These are phyloP conservation scores for Fabrea salina DNA, from an alignment of 169 alveolate species.

Conservation along the genomic window DNA sequence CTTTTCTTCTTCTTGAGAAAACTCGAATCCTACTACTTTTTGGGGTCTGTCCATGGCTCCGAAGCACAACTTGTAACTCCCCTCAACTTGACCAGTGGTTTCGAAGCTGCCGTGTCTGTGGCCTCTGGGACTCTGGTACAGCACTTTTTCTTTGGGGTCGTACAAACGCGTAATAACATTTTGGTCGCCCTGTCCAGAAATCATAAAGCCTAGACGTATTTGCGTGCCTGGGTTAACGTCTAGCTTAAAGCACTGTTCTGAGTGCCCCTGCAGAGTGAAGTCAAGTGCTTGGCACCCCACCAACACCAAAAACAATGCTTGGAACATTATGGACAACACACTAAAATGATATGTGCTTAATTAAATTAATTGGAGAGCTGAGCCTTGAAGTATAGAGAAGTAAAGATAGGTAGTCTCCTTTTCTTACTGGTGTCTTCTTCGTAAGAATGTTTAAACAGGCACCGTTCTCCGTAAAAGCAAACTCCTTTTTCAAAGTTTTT, in stretches of 20 bases:
- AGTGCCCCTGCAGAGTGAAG: neutral
- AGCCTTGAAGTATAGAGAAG: neutral
- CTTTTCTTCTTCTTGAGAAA: neutral
- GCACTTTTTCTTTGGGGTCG: neutral
- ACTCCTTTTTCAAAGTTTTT: conserved; percentile 5
- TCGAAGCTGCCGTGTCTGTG: neutral
- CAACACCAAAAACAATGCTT: too few relatives aligned
- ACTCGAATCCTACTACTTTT: conserved; percentile 6
- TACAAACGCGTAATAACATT: neutral
- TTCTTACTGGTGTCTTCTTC: too few relatives aligned
- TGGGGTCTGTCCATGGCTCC: neutral
- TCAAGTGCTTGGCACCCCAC: neutral
- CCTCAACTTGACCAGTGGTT: neutral
- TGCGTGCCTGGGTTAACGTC: neutral
- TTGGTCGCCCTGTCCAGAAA: neutral
- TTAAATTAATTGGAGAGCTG: too few relatives aligned
- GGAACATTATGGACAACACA: too few relatives aligned
- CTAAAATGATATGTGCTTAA: too few relatives aligned
- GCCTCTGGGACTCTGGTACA: neutral
- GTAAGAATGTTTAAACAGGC: neutral
- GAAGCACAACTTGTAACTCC: conserved; percentile 4
- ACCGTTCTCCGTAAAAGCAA: conserved; percentile 8
- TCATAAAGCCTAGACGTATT: neutral
- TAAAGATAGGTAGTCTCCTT: neutral
- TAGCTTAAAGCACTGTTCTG: neutral